A percentile compares a stretch with the other conserved stretches of the same genome.
Conservation (phyloP, 1,139 yeast genomes). For the Saccharomyces hybrid region DNA sequence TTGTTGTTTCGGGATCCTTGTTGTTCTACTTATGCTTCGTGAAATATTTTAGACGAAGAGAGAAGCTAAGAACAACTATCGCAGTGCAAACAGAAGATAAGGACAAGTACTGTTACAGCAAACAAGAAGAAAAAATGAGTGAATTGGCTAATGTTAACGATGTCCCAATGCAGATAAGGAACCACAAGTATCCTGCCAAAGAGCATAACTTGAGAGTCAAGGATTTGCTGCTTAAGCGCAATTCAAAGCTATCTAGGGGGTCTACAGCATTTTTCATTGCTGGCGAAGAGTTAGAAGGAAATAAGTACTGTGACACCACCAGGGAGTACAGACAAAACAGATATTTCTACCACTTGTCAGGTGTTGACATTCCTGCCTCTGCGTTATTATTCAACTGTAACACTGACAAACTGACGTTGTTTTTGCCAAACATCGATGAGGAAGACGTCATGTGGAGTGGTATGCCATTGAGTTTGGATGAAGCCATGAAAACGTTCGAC, state of each 20-base stretch:
- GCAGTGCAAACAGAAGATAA: not conserved
- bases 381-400: conserved; percentile 54
- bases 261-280: conserved; percentile 48
- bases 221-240: conserved; percentile 5
- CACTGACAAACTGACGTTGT: conserved; percentile 54
- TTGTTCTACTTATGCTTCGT: not conserved
- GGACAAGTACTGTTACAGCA: not conserved
- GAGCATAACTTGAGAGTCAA: conserved; percentile 52
- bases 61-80: not conserved
- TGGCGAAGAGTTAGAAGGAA: conserved; percentile 54
- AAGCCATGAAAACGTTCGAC: conserved; percentile 59
- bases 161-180: conserved; percentile 23
- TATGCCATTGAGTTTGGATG: conserved; percentile 59
- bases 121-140: not conserved
- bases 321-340: conserved; percentile 81
- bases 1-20: not conserved
- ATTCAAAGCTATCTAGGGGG: conserved; percentile 7
- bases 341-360: conserved; percentile 79
- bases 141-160: conserved; percentile 10
- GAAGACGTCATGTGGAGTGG: conserved; percentile 98
- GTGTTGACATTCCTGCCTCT: conserved; percentile 76
- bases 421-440: conserved; percentile 71
- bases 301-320: conserved; percentile 75
- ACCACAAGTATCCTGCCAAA: conserved; percentile 59
- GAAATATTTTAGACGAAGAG: not conserved